Evolutionary conservation across 108 stramenopile species (phyloP), one percentile per base, ranked within the genome.

Genomic region (Halocafeteria seosinensis): DNA sequence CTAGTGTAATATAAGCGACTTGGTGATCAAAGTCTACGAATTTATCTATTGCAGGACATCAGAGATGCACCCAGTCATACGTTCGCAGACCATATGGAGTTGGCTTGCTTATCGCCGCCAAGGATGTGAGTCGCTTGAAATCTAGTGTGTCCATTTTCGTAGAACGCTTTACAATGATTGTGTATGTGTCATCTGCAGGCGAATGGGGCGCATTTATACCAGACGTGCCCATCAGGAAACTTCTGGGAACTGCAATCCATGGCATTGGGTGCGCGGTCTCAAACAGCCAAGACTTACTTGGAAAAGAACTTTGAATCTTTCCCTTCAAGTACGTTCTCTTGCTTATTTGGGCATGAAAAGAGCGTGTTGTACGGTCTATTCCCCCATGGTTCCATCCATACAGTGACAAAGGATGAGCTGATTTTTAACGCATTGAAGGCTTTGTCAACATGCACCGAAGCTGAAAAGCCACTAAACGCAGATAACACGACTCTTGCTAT

Each of bases 41-140:
- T n/a, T n/a, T n/a, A n/a, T n/a, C n/a, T n/a, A 47, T n/a, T n/a
- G 42, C 42, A 47, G 42, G 88, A 76, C 91, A 95, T 66, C 96
- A 98, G 73, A 79, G 89, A 31, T 91, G 90, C 55, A 98, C 96
- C 1, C 96, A 98, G 76, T 89, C 89, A 26, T 98, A 95, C 71
- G 94, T 95, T 9, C 70, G 94, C 33, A 74, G 96, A 34, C 96
- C 96, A 38, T 98, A 94, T 73, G 96, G 96, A 8, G 96, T 95
- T 27, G 96, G 96, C 28, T 73, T 98, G 65, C 77, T 98, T 52
- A 82, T 98, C 28, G 89, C 85, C 0, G 73, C 73, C 37, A 71
- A 81, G 30, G 87, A 90, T 63, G 64, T 27, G 42, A 17, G 42
- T 47, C n/a, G 17, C n/a, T n/a, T n/a, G n/a, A n/a, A n/a, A n/a